Conservation (phyloP, 768 basidiomycete genomes). For the Infundibulicybe gibba region DNA sequence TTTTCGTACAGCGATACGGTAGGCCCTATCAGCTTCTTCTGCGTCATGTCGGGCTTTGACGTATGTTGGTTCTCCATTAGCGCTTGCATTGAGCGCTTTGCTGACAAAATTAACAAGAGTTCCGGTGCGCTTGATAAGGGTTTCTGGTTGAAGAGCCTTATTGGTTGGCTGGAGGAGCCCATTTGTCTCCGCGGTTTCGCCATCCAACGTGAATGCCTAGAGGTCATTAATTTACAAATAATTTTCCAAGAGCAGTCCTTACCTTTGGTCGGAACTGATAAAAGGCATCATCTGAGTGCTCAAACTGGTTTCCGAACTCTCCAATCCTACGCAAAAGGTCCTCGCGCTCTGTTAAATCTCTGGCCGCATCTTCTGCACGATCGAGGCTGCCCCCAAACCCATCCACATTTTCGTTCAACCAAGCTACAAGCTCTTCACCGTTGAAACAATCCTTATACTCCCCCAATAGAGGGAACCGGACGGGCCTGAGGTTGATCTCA, state of each 20-base stretch:
- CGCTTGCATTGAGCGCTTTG: slow-evolving; percentile 58
- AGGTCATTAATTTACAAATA: neutral
- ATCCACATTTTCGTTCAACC: slow-evolving; percentile 76
- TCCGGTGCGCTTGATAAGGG: slow-evolving; percentile 64
- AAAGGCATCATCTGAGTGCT: slow-evolving; percentile 72
- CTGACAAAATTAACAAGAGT: slow-evolving; percentile 69
- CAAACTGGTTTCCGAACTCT: slow-evolving; percentile 80
- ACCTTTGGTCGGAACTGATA: slow-evolving; percentile 86
- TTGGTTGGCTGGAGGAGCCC: slow-evolving; percentile 18
- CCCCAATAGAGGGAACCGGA: slow-evolving; percentile 77
- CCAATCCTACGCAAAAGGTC: slow-evolving; percentile 69
- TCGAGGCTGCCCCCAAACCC: slow-evolving; percentile 78
- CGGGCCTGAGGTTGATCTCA: slow-evolving; percentile 66
- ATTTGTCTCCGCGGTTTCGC: slow-evolving; percentile 21
- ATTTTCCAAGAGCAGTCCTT: slow-evolving; percentile 8
- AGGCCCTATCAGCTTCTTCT: slow-evolving; percentile 74
- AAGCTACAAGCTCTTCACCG: slow-evolving; percentile 85
- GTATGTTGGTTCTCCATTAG: slow-evolving; percentile 59
- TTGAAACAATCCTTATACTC: slow-evolving; percentile 86
- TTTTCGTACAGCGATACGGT: slow-evolving; percentile 75
- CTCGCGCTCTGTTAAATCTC: slow-evolving; percentile 58
- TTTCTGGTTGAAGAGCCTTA: slow-evolving; percentile 33
- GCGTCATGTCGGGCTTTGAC: slow-evolving; percentile 75
- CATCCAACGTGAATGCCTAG: slow-evolving; percentile 61
- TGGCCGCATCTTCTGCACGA: slow-evolving; percentile 71